Evolutionary conservation across 768 basidiomycete species (phyloP).

Genomic region (Boletus speciosus): DNA sequence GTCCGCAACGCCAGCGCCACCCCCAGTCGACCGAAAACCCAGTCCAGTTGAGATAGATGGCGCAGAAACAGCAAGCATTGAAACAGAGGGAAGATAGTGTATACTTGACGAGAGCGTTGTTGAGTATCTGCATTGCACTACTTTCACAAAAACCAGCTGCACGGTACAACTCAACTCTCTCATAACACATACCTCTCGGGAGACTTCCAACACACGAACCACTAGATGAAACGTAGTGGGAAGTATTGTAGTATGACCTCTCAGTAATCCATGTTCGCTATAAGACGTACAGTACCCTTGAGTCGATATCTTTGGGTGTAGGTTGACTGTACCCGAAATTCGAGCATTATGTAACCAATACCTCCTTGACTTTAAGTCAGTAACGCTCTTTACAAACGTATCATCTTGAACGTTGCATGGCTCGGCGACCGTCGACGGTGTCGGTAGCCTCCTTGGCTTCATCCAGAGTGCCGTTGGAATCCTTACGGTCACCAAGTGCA

Average conservation of each 20-base stretch:
- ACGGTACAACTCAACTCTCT: not conserved
- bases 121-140: conserved; percentile 5
- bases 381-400: not conserved
- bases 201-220: no score
- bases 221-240: no score
- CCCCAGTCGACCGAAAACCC: conserved; percentile 31
- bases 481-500: conserved; percentile 4
- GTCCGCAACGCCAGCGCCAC: conserved; percentile 30
- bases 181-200: no score
- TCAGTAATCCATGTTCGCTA: no score
- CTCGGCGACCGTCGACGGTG: conserved; percentile 36
- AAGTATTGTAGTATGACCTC: no score
- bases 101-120: conserved; percentile 6
- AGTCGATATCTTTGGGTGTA: no score
- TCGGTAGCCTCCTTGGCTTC: conserved; percentile 31
- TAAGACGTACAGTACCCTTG: no score
- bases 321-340: not conserved
- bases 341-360: conserved; percentile 22
- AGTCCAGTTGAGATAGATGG: conserved; percentile 20
- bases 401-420: conserved; percentile 29
- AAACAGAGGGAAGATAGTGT: conserved; percentile 24
- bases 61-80: conserved; percentile 15
- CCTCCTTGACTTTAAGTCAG: not conserved
- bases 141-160: not conserved
- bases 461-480: conserved; percentile 10